A percentile compares a stretch with the other conserved stretches of the same genome.
phyloP scores from a whole-genome alignment of 192 early-diverging fungal species.

The Borealophlyctis nickersoniae region DNA sequence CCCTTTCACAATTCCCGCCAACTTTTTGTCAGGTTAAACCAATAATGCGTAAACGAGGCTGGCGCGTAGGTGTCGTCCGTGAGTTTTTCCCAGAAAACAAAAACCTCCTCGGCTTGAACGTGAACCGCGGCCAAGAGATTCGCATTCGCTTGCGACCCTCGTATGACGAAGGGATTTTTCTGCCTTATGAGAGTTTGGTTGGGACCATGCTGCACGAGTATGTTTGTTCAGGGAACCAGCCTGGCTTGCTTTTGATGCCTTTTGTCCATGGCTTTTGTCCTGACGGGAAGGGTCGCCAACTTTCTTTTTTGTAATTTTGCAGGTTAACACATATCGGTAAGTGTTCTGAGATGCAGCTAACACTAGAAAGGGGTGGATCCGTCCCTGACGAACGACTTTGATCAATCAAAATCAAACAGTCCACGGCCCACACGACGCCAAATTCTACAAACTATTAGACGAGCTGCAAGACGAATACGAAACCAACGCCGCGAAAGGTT shows the following conservation, averaged over 20 bases:
- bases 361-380: not conserved
- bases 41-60: constrained; percentile 64
- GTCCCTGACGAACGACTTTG: not conserved
- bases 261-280: not conserved
- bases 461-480: constrained; percentile 63
- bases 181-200: constrained; percentile 58
- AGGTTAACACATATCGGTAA: constrained; percentile 39
- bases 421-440: constrained; percentile 60
- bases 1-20: not conserved
- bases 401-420: too few relatives aligned
- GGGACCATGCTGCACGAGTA: constrained; percentile 79
- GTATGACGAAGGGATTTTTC: constrained; percentile 51
- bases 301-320: not conserved
- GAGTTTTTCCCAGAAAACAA: constrained; percentile 61
- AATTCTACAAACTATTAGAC: constrained; percentile 63
- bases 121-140: constrained; percentile 66
- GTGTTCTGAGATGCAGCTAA: not conserved
- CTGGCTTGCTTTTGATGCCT: constrained; percentile 5
- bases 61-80: constrained; percentile 50
- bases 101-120: constrained; percentile 65
- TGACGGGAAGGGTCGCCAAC: not conserved
- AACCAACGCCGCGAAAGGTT: constrained; percentile 41
- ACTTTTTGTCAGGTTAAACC: constrained; percentile 51
- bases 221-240: constrained; percentile 1
- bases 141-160: constrained; percentile 60